These are phyloP conservation scores for Hyaloscypha bicolor DNA, from an alignment of 495 filamentous ascomycete species.

Conservation along the genomic window DNA sequence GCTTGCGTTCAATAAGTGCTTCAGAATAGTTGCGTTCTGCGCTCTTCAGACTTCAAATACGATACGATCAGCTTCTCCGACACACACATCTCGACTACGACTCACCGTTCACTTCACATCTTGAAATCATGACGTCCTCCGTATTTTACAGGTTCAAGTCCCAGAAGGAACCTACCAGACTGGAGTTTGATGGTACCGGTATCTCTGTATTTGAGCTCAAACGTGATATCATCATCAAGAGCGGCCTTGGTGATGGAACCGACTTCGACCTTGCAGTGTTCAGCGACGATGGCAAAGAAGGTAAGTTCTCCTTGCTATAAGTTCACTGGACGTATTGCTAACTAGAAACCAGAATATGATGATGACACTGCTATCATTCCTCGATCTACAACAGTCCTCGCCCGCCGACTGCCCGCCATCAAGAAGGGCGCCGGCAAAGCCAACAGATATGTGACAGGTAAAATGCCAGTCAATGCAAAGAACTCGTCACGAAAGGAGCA, in stretches of 20 bases:
- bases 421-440: constrained; percentile 79
- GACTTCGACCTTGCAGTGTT: constrained; percentile 96
- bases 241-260: constrained; percentile 89
- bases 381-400: constrained; percentile 90
- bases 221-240: constrained; percentile 93
- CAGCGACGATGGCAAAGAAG: constrained; percentile 87
- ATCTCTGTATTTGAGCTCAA: constrained; percentile 99
- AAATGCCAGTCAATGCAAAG: constrained; percentile 90
- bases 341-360: constrained; percentile 74
- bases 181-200: constrained; percentile 96
- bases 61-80: constrained; percentile 5
- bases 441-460: constrained; percentile 94
- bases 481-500: constrained; percentile 72
- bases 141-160: constrained; percentile 99
- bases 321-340: background rate
- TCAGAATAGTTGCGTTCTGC: constrained; percentile 18
- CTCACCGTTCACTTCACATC: constrained; percentile 25
- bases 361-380: constrained; percentile 96
- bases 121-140: constrained; percentile 83
- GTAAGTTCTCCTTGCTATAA: constrained; percentile 53
- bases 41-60: background rate
- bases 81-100: background rate
- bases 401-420: constrained; percentile 80
- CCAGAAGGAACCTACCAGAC: constrained; percentile 89
- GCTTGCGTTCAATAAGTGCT: constrained; percentile 23